Base-by-base conservation (phyloP, 148 eudicot species). In the Heliosperma pusillum region DNA sequence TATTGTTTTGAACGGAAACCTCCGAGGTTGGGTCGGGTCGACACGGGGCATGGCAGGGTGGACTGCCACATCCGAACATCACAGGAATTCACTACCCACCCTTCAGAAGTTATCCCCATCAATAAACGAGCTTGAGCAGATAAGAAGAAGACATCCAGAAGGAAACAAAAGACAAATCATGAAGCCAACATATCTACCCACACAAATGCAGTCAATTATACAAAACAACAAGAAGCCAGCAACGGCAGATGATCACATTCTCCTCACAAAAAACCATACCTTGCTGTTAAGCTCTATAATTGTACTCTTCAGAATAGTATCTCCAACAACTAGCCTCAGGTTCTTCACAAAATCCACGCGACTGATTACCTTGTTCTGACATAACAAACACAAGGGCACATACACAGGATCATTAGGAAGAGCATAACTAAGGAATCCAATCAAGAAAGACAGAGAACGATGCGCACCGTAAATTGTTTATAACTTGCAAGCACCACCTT, bases 381-480 rank as follows among this genome's bases (percentile, higher is more conserved):
- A 75, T 21, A 27, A 47, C 27, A 75, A n/a, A 61, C 11, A 36
- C 12, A 30, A 40, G n/a, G 27, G 0, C 25, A 66, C 70, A 60
- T 63, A 22, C 29, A 72, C 22, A 65, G 3, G 50, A 21, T 22
- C 40, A 57, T 13, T n/a, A 52, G 22, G 26, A 7, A 30, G 4
- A 19, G 9, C 26, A 24, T 16, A 55, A 29, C 60, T 10, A n/a
- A 24, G 66, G 47, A 33, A 44, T 5, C 2, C 56, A 50, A 25
- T 27, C n/a, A 13, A 26, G 67, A 57, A 42, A 45, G 45, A 5
- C 47, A 36, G n/a, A 15, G 70, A 36, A 7, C 11, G 3, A 21
- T 29, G 30, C 87, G 74, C 84, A 91, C 98, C 89, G 78, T 82
- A 72, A 85, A 80, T 66, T 82, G 76, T 50, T 84, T 85, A 56